Evolutionary conservation across 345 rosid genomes (phyloP), one percentile per base, ranked within the genome.

Genomic region (Raphanus sativus): DNA sequence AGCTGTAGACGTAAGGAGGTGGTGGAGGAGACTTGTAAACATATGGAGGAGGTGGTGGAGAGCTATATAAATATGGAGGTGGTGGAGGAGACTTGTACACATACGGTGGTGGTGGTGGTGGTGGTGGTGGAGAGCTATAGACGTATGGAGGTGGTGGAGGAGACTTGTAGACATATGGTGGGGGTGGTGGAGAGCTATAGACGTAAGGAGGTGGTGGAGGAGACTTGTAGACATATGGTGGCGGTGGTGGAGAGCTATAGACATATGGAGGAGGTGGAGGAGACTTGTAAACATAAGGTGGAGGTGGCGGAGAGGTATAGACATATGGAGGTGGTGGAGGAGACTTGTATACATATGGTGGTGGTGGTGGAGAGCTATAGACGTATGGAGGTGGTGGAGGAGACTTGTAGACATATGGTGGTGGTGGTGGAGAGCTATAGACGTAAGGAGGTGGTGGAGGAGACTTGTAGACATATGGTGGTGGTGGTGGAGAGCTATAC

Each of bases 91-190:
- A 28, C 0, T 6, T 71, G 8, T 71, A 71, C 0, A 67, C 9
- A 28, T 67, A 67, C 0, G 71, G 61, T 0, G 61, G 71, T n/a
- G n/a, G n/a, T n/a, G n/a, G n/a, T 21, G 21, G 21, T 0, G 21
- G 21, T 0, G 71, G 71, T 4, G 71, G 71, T 28, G 71, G 71
- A 0, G 71, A 50, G 0, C 16, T 71, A 0, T 71, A 71, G 0
- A 71, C 58, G 0, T 71, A 71, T 0, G 75, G 67, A n/a, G 75
- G 67, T 0, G 67, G 75, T 40, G 67, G 67, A 0, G 75, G 75
- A 3, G 68, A 30, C 0, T 1, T 72, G 5, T 72, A 72, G 0
- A 72, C 42, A 2, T 72, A 72, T 0, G 76, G 76, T 0, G 76
- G 76, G 0, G 76, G 76, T 0, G 75, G 68, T 1, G 76, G 75